These are phyloP conservation scores for Kingdonia uniflora DNA, from an alignment of 164 flowering plant species.

Conservation along the genomic window DNA sequence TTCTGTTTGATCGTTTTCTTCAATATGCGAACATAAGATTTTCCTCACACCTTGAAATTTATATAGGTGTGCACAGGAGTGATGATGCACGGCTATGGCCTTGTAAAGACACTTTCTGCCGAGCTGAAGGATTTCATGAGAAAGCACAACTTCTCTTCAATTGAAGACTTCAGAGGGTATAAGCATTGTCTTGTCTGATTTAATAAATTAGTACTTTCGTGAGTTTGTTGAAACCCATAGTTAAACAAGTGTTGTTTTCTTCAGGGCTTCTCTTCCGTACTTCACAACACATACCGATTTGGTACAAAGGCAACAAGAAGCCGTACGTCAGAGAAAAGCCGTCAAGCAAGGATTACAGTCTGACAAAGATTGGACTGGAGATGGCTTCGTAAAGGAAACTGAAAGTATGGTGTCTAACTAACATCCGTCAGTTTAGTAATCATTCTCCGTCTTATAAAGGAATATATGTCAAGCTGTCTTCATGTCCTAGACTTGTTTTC, in stretches of 20 bases:
- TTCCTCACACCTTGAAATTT: not conserved
- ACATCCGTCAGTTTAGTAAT: conserved; percentile 7
- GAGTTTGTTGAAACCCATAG: too few relatives aligned
- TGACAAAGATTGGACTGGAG: conserved; percentile 96
- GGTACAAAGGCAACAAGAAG: conserved; percentile 72
- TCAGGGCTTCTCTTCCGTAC: conserved; percentile 68
- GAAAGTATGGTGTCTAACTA: conserved; percentile 97
- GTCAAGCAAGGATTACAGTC: conserved; percentile 72
- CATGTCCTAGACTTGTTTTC: not conserved
- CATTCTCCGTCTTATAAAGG: not conserved
- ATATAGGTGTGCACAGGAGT: conserved; percentile 95
- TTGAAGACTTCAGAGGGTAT: conserved; percentile 97
- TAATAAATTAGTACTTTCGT: not conserved
- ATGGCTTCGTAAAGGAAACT: conserved; percentile 83
- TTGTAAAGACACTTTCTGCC: conserved; percentile 67
- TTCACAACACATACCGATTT: conserved; percentile 92
- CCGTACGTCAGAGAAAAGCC: conserved; percentile 71
- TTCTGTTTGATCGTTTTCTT: too few relatives aligned
- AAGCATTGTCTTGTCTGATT: not conserved
- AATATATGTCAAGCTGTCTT: not conserved
- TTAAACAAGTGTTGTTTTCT: not conserved
- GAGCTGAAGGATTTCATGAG: conserved; percentile 94
- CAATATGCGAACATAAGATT: too few relatives aligned
- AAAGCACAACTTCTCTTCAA: conserved; percentile 69
- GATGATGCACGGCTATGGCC: conserved; percentile 97